phyloP scores from a whole-genome alignment of 2,329 filamentous ascomycete species.

The Whalleya microplaca region DNA sequence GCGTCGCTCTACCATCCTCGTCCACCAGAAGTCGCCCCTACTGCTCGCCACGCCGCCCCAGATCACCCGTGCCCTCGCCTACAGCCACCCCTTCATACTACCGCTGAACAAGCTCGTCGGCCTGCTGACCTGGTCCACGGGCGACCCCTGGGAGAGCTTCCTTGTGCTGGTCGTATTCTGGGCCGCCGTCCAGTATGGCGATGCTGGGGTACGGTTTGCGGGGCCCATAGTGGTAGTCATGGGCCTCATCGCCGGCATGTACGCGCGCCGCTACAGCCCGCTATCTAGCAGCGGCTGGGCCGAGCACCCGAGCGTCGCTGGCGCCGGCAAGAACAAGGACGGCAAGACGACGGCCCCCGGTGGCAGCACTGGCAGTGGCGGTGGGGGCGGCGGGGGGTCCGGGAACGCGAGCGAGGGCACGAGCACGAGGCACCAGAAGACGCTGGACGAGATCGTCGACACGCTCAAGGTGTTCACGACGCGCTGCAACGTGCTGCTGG shows the following conservation, averaged over 20 bases:
- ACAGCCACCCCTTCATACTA: conserved; percentile 92
- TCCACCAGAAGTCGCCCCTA: conserved; percentile 94
- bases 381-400: conserved; percentile 15
- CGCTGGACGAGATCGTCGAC: conserved; percentile 94
- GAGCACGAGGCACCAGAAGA: conserved; percentile 83
- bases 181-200: conserved; percentile 84
- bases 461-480: conserved; percentile 88
- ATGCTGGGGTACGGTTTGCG: conserved; percentile 76
- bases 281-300: conserved; percentile 81
- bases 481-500: conserved; percentile 87
- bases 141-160: conserved; percentile 96
- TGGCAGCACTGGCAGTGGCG: conserved; percentile 33
- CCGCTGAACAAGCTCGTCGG: conserved; percentile 86
- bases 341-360: conserved; percentile 35
- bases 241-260: conserved; percentile 87
- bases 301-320: conserved; percentile 43
- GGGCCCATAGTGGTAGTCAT: conserved; percentile 83
- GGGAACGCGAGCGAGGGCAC: conserved; percentile 54
- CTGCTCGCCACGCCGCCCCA: conserved; percentile 92
- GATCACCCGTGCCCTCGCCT: conserved; percentile 90
- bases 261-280: conserved; percentile 85
- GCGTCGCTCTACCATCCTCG: conserved; percentile 87
- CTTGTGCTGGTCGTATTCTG: conserved; percentile 84
- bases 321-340: conserved; percentile 21
- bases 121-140: conserved; percentile 89